These are phyloP conservation scores for Haplosporangium gracile DNA, from an alignment of 192 early-diverging fungal species.

Conservation along the genomic window DNA sequence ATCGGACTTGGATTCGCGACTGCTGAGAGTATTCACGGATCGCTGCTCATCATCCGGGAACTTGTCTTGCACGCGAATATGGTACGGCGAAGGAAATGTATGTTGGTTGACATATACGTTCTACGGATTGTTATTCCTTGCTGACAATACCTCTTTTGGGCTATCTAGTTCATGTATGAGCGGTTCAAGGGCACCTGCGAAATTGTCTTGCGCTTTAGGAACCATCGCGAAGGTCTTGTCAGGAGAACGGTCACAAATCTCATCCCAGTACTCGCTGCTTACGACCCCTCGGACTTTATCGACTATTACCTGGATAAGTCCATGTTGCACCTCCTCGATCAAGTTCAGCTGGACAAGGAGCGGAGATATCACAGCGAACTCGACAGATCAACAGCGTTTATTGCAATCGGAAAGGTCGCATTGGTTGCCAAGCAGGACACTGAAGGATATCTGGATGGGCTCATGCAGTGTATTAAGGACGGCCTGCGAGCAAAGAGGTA, in stretches of 20 bases:
- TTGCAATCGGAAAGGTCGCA: conserved; percentile 88
- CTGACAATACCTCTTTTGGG: neutral
- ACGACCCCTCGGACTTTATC: conserved; percentile 78
- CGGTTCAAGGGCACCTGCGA: conserved; percentile 83
- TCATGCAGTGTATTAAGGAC: conserved; percentile 83
- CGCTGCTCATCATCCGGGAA: conserved; percentile 84
- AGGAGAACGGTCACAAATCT: conserved; percentile 85
- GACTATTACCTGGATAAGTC: conserved; percentile 78
- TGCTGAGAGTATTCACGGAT: conserved; percentile 86
- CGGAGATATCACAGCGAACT: conserved; percentile 46
- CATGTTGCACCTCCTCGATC: conserved; percentile 79
- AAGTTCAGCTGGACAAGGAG: conserved; percentile 77
- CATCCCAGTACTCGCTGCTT: conserved; percentile 86
- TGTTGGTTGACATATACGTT: neutral
- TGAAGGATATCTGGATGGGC: conserved; percentile 80
- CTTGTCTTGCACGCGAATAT: conserved; percentile 83
- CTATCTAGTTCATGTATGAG: conserved; percentile 82
- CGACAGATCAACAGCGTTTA: conserved; percentile 70
- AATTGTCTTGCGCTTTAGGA: conserved; percentile 79
- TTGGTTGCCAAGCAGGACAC: conserved; percentile 83
- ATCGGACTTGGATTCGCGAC: conserved; percentile 73
- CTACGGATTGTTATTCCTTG: neutral
- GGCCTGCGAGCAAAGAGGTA: conserved; percentile 76
- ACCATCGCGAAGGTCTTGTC: conserved; percentile 81
- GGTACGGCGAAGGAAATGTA: conserved; percentile 55